These are phyloP conservation scores for Debaryomyces castellii DNA, from an alignment of 805 yeast species.

Conservation along the genomic window DNA sequence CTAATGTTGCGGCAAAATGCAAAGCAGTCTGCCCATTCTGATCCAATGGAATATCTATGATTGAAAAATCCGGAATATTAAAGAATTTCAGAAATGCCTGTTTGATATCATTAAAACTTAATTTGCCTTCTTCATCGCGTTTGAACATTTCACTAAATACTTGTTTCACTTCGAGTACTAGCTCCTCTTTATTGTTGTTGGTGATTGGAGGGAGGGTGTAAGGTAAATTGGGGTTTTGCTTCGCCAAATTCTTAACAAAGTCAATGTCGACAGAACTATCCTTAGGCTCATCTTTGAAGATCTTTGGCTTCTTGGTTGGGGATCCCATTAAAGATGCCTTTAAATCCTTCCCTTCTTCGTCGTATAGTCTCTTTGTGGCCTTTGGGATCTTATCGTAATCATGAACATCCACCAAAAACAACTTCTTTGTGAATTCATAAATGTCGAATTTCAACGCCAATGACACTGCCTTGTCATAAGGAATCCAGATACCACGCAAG, in stretches of 20 bases:
- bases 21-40: slow-evolving; percentile 40
- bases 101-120: slow-evolving; percentile 22
- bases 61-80: slow-evolving; percentile 11
- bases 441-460: slow-evolving; percentile 40
- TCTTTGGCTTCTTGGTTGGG: slow-evolving; percentile 31
- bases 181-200: slow-evolving; percentile 21
- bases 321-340: slow-evolving; percentile 22
- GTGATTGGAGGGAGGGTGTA: slow-evolving; percentile 30
- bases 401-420: slow-evolving; percentile 45
- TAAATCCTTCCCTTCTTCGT: slow-evolving; percentile 13
- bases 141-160: slow-evolving; percentile 37
- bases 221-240: slow-evolving; percentile 33
- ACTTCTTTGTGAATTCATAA: slow-evolving; percentile 33
- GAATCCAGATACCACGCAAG: slow-evolving; percentile 41
- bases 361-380: slow-evolving; percentile 15
- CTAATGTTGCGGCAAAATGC: slow-evolving; percentile 44
- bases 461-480: slow-evolving; percentile 42
- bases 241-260: slow-evolving; percentile 4
- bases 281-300: slow-evolving; percentile 1
- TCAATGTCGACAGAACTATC: slow-evolving; percentile 2
- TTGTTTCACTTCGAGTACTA: slow-evolving; percentile 30
- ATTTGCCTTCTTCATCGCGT: slow-evolving; percentile 13
- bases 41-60: slow-evolving; percentile 39
- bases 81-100: slow-evolving; percentile 22
- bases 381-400: slow-evolving; percentile 39